Base-by-base conservation (phyloP, 2,329 filamentous ascomycete genomes). In the Verticillium alfalfae region DNA sequence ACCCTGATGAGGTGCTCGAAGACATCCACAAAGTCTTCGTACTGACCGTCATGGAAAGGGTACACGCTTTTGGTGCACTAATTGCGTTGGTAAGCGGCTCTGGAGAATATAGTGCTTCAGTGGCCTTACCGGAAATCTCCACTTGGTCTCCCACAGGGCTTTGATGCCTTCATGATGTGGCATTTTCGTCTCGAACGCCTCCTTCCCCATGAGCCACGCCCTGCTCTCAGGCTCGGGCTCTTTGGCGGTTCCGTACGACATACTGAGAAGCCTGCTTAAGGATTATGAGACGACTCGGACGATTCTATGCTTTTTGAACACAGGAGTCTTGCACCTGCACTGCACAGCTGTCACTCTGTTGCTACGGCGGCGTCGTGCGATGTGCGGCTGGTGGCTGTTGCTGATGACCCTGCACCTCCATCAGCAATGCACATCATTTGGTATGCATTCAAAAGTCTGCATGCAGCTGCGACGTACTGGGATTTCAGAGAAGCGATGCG, bases 111-210 rank as follows among this genome's bases (percentile, higher is more conserved):
- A n/a, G n/a, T 2, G 9, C 39, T 8, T n/a, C 39, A 45, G 16
- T 31, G 16, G 16, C 15, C 39, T 9, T 52, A 88, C 86, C 5
- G 87, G 87, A 66, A 82, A 78, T 73, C 87, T 87, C 89, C 89
- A 93, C 74, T 91, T 91, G 7, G 86, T 90, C 75, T 91, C 87
- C 89, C 90, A 93, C 34, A 90, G 75, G 10, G 81, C 81, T 69
- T 83, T 78, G 66, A 88, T 86, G 31, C 82, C 83, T 38, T 80
- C 77, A 66, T 88, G 84, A 69, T 88, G 86, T 22, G 85, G 79
- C 79, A 81, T 81, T 63, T 70, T 71, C 15, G 63, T 67, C 68
- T 78, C 73, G 68, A 78, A 81, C 52, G 74, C 75, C 65, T 75
- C 71, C 22, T 66, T 63, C 60, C 78, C 79, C 78, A 81, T 80